Evolutionary conservation across 768 basidiomycete species (phyloP).

Genomic region (Tephrocybe sp.): DNA sequence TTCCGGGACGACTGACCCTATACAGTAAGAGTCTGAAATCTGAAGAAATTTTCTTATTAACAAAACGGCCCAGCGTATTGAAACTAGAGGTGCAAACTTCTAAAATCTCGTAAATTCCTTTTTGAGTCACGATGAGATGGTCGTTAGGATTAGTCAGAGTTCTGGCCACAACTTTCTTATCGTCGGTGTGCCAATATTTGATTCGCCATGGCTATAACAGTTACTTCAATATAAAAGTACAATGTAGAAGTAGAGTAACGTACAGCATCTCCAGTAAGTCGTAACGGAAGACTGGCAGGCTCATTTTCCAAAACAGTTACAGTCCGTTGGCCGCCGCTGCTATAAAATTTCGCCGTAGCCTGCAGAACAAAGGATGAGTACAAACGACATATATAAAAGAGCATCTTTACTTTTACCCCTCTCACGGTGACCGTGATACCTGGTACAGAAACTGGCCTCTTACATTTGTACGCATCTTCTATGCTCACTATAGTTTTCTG

Average conservation of each 20-base stretch:
- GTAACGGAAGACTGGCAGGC: constrained; percentile 69
- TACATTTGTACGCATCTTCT: constrained; percentile 88
- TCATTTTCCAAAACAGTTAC: constrained; percentile 76
- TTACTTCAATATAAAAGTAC: background rate
- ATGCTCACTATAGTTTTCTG: constrained; percentile 68
- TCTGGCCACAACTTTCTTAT: constrained; percentile 38
- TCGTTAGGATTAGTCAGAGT: constrained; percentile 66
- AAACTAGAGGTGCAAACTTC: constrained; percentile 51
- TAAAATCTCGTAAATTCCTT: constrained; percentile 73
- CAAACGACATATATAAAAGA: constrained; percentile 14
- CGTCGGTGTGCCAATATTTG: constrained; percentile 61
- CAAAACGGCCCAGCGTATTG: too few species aligned
- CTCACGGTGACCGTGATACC: constrained; percentile 85
- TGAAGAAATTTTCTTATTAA: too few species aligned
- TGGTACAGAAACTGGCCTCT: constrained; percentile 70
- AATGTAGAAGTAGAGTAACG: constrained; percentile 23
- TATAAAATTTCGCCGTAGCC: constrained; percentile 90
- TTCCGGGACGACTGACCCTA: constrained; percentile 63
- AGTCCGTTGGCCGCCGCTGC: constrained; percentile 53
- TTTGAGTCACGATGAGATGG: constrained; percentile 68
- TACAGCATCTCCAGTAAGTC: constrained; percentile 91
- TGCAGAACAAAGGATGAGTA: constrained; percentile 25
- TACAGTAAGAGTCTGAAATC: constrained; percentile 85
- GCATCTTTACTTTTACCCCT: constrained; percentile 63
- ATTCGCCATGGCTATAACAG: constrained; percentile 80